phyloP scores from a whole-genome alignment of 768 basidiomycete genomes.

The Trichaptum fuscoviolaceum region DNA sequence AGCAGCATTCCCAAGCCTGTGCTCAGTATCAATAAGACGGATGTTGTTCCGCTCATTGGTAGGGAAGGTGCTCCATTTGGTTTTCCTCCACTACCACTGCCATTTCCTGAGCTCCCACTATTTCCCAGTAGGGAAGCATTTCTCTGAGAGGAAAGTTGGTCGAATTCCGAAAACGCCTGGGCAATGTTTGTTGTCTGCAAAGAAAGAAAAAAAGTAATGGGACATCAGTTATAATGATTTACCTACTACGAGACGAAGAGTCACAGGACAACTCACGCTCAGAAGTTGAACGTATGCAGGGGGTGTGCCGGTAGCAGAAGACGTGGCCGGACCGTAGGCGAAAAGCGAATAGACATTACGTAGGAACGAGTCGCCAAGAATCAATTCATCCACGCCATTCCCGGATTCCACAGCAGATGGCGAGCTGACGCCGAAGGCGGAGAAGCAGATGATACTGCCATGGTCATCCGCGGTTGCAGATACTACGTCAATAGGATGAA shows the following conservation, averaged over 20 bases:
- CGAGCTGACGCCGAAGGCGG: not conserved
- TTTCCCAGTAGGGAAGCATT: not conserved
- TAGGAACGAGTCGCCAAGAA: slow-evolving; percentile 16
- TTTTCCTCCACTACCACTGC: not conserved
- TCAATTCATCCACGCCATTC: slow-evolving; percentile 12
- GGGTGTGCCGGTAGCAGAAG: not conserved
- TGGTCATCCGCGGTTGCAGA: not conserved
- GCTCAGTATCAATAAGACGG: not conserved
- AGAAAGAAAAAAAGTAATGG: not conserved
- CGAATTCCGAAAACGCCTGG: not conserved
- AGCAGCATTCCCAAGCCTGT: not conserved
- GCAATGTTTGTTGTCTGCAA: not conserved
- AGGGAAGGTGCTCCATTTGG: not conserved
- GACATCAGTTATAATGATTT: no score
- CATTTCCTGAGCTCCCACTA: no score
- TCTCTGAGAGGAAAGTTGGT: not conserved
- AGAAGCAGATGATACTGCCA: slow-evolving; percentile 8
- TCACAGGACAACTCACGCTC: slow-evolving; percentile 8
- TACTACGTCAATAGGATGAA: slow-evolving; percentile 20
- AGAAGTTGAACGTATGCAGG: slow-evolving; percentile 13
- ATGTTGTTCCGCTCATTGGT: not conserved
- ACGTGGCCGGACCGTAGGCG: slow-evolving; percentile 12
- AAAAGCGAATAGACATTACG: slow-evolving; percentile 16
- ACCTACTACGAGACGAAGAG: not conserved
- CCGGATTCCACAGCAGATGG: not conserved